Percentiles rank a stretch among this genome's conserved stretches.
Evolutionary conservation across 306 rosid genomes (phyloP).

Genomic region (Spatholobus suberectus): DNA sequence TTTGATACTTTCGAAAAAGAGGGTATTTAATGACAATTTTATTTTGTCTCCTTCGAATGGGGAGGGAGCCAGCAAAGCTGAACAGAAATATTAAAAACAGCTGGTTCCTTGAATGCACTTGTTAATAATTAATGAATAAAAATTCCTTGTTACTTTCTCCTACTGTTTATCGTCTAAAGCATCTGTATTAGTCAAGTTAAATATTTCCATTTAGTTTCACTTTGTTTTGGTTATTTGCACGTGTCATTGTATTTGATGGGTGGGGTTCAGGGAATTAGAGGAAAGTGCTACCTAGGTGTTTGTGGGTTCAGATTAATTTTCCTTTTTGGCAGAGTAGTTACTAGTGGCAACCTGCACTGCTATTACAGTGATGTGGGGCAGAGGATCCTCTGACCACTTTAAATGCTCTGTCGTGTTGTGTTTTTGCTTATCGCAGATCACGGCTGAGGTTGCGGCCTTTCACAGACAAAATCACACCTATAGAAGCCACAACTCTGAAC

Average conservation of each 20-base stretch:
- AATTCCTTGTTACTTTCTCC: not conserved
- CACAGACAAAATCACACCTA: not conserved
- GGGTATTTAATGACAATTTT: not conserved
- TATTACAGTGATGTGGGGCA: not conserved
- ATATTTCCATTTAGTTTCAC: not conserved
- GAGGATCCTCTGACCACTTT: not conserved
- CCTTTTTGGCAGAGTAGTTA: not conserved
- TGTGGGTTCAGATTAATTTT: not conserved
- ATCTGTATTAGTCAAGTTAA: not conserved
- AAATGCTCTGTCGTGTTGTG: not conserved
- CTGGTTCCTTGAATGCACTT: constrained; percentile 7
- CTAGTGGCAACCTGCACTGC: not conserved
- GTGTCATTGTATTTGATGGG: not conserved
- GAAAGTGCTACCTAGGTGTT: not conserved
- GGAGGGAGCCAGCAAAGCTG: not conserved
- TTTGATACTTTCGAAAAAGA: not conserved
- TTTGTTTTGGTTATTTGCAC: not conserved
- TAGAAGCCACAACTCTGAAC: not conserved
- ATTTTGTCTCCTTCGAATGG: not conserved
- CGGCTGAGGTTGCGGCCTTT: not conserved
- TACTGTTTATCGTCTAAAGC: not conserved
- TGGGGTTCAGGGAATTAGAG: not conserved
- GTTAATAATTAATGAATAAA: constrained; percentile 1
- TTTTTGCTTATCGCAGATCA: not conserved
- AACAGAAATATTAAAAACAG: not conserved